Evolutionary conservation across 164 flowering plant species (phyloP).

Genomic region (Hamamelis virginiana): DNA sequence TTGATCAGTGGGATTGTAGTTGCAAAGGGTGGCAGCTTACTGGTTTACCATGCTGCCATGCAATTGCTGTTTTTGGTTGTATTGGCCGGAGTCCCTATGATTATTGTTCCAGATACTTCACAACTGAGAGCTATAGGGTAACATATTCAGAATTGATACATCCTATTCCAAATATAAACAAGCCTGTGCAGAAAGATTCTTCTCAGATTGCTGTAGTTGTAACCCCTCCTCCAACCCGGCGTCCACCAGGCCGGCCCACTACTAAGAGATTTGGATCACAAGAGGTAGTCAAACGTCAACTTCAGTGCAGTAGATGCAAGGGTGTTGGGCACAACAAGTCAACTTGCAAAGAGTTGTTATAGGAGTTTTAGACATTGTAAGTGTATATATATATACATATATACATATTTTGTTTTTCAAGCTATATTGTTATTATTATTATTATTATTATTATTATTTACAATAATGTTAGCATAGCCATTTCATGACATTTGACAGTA

Average conservation of each 20-base stretch:
- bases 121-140: conserved; percentile 43
- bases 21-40: conserved; percentile 65
- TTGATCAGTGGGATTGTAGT: conserved; percentile 53
- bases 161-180: conserved; percentile 37
- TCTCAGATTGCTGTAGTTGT: conserved; percentile 39
- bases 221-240: conserved; percentile 60
- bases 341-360: conserved; percentile 48
- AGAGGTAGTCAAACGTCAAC: conserved; percentile 51
- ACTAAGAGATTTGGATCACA: conserved; percentile 37
- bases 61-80: conserved; percentile 47
- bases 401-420: neutral
- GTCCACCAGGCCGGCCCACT: conserved; percentile 63
- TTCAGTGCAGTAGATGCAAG: conserved; percentile 69
- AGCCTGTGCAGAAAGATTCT: conserved; percentile 19
- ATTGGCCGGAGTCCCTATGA: conserved; percentile 41
- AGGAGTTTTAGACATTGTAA: conserved; percentile 22
- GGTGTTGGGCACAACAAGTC: conserved; percentile 68
- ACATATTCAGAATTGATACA: conserved; percentile 54
- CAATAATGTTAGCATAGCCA: no score
- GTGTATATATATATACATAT: conserved; percentile 2
- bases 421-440: neutral
- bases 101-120: conserved; percentile 55
- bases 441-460: no score
- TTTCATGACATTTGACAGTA: neutral
- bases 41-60: conserved; percentile 71